Base-by-base conservation (phyloP, 768 basidiomycete species). In the Suillus subaureus region DNA sequence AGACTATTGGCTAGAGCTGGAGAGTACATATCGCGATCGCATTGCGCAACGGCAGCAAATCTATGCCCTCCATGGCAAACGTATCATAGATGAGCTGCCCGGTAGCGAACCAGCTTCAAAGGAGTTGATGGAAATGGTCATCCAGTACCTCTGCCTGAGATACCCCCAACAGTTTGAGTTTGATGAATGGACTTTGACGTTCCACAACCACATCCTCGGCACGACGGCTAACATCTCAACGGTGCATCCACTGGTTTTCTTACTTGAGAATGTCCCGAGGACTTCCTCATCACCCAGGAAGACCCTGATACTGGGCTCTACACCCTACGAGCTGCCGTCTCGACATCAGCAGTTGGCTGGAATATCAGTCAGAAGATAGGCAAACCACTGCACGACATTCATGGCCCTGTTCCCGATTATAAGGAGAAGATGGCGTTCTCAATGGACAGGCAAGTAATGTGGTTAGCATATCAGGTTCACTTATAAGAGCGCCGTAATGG, bases 1-100 rank as follows among this genome's bases (percentile, higher is more conserved):
- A 5, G 83, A 86, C 67, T 85, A 80, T 73, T 86, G 84, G 84
- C 73, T 87, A n/a, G 85, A 87, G 64, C 78, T 87, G 18, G 84
- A 86, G 67, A 83, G 82, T 6, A 83, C 84, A 0, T 86, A 86
- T 70, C 72, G 74, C 0, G 74, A 78, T 55, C 79, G 83, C 40
- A 77, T 86, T 40, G 67, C 72, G 2, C 81, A 85, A 51, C 77
- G 85, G 42, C 79, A 78, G 65, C 66, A 72, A 33, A 75, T 85
- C 11, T 79, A 82, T 63, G 66, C 69, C 4, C 43, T 74, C 28
- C 79, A 82, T 64, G 82, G 82, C 7, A 79, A 78, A 52, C 70
- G 72, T 3, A 74, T 88, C 12, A 64, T 88, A 21, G 78, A 83
- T 63, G 78, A 77, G 5, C 72, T 84, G 4, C 84, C 85, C 0